Conservation (phyloP, 1,284 basidiomycete genomes). For the Fomitopsis palustris region DNA sequence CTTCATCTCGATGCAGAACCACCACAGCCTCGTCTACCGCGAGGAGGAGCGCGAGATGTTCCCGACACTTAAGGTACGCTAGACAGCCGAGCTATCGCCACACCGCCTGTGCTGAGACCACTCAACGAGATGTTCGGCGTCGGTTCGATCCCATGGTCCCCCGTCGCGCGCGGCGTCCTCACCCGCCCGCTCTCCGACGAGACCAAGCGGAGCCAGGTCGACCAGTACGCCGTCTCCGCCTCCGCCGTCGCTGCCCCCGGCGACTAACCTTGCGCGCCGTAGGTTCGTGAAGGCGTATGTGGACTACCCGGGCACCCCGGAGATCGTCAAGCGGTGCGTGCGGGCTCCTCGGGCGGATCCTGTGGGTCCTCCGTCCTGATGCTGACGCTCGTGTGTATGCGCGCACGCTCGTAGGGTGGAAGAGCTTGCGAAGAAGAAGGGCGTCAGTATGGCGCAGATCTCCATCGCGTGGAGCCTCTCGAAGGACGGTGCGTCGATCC, state of each 20-base stretch:
- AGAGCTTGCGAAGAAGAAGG: slow-evolving; percentile 38
- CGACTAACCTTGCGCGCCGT: too few relatives aligned
- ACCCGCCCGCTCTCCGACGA: slow-evolving; percentile 28
- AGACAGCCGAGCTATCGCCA: not conserved
- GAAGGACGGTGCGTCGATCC: slow-evolving; percentile 35
- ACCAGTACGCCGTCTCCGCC: slow-evolving; percentile 6
- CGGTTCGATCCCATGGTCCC: slow-evolving; percentile 42
- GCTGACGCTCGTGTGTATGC: too few relatives aligned
- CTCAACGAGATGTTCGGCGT: slow-evolving; percentile 29
- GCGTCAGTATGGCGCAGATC: slow-evolving; percentile 30
- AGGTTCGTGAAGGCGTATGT: slow-evolving; percentile 16
- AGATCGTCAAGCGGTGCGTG: slow-evolving; percentile 16
- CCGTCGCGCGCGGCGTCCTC: slow-evolving; percentile 36
- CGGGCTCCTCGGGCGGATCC: not conserved
- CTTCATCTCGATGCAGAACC: slow-evolving; percentile 55
- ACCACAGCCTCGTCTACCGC: slow-evolving; percentile 41
- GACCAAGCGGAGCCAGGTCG: slow-evolving; percentile 23
- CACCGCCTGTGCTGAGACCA: not conserved
- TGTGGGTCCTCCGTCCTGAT: not conserved
- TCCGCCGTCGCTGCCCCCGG: not conserved
- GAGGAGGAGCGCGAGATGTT: slow-evolving; percentile 55
- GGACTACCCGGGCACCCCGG: slow-evolving; percentile 8
- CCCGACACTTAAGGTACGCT: slow-evolving; percentile 31
- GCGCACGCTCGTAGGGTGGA: slow-evolving; percentile 32
- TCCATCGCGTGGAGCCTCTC: slow-evolving; percentile 26